Evolutionary conservation across 352 stramenopile genomes (phyloP), one percentile per base, ranked within the genome.

Genomic region (Phytophthora nicotianae): DNA sequence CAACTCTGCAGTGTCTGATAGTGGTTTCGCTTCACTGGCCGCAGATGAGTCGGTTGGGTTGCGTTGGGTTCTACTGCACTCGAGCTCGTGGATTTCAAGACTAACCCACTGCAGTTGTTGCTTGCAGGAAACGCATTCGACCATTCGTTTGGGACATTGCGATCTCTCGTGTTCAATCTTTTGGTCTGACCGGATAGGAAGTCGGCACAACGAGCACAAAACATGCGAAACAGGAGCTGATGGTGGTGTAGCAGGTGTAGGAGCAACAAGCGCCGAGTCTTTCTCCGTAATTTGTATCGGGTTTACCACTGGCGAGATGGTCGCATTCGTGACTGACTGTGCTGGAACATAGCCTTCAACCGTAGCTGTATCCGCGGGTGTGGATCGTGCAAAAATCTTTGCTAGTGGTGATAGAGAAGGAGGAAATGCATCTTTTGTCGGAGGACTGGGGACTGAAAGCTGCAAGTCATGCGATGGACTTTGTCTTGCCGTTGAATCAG

Each of bases 81-180:
- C 29, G 0, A 63, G 69, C 29, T 79, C 52, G 35, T 91, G 81
- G 3, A 62, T 58, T 8, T 85, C 68, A n/a, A 77, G 41, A 24
- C 72, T 75, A 42, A 70, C 75, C 75, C 71, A 86, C 5, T 70
- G 68, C 23, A 84, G 65, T 50, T 81, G 69, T 10, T 50, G 26
- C n/a, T 70, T 58, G 21, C 81, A 89, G 6, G 64, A 70, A 1
- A 58, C 16, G 27, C 79, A 91, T 5, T 62, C 60, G 1, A 84
- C 57, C 8, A 75, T 71, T 24, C 81, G 74, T 37, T 86, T 86
- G n/a, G 80, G 61, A 32, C 83, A 93, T 33, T 81, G 76, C 0
- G 68, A 66, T 38, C 65, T 58, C 53, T 88, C 83, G 54, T 93
- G 83, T 38, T 90, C 78, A 1, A 33, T n/a, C 7, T 79, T 72